Base-by-base conservation (phyloP, 495 filamentous ascomycete genomes). In the Bacidia gigantensis region DNA sequence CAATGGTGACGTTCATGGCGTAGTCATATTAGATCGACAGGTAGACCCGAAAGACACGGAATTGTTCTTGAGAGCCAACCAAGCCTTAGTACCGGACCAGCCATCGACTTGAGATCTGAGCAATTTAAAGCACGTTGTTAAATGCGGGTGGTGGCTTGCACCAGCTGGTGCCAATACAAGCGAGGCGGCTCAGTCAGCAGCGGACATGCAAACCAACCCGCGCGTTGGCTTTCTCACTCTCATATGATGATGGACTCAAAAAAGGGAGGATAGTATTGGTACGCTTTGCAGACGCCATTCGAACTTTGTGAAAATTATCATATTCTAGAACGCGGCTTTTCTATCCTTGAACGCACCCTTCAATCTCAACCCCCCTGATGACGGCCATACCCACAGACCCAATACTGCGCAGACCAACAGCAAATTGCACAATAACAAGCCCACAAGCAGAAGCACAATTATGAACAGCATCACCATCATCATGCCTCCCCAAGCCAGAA, bases 401-500 rank as follows among this genome's bases (percentile, higher is more conserved):
- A 24, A 11, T 3, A 21, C 29, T n/a, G 32, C 52, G 35, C 22
- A 50, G 20, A 50, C 18, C 23, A 50, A 18, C 14, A 54, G 10
- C 35, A 54, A 12, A 2, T 47, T 47, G 25, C 48, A 40, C 52
- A 54, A 38, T 24, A 50, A 21, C 11, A 50, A 3, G 44, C 49
- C 45, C 0, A 47, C 52, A 1, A 40, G 22, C 17, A 54, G 49
- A 11, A 54, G n/a, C 10, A 54, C 21, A 32, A 39, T 54, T 35
- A 35, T 5, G 45, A 54, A 42, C 46, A 54, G 12, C 35, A 54
- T 14, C 25, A 50, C 11, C 46, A 39, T 49, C 20, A 26, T 47
- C 52, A 50, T 11, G 21, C 52, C 49, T 12, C 48, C 9, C n/a
- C 52, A 41, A 11, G 49, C 41, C 3, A 54, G 25, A 23, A 49